phyloP scores from a whole-genome alignment of 345 rosid species.

The Euclidium syriacum region DNA sequence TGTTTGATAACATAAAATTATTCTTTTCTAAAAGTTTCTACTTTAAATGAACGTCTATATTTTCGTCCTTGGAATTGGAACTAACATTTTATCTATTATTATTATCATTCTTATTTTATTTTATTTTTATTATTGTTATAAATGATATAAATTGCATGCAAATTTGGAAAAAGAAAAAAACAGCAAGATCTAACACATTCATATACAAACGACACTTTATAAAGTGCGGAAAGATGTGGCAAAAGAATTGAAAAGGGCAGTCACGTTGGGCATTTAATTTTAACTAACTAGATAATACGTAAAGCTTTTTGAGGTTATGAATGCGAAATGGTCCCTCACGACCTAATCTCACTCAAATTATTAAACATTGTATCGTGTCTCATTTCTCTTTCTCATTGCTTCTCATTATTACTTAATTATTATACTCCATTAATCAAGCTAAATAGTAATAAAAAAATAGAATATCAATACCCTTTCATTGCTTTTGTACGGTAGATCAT shows the following conservation, averaged over 20 bases:
- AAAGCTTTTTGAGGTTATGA: conserved; percentile 24
- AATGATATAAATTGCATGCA: no score
- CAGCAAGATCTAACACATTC: neutral
- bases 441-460: neutral
- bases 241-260: conserved; percentile 24
- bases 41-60: no score
- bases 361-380: conserved; percentile 10
- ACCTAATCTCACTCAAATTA: conserved; percentile 14
- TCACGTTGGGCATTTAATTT: conserved; percentile 20
- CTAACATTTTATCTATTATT: no score
- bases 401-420: conserved; percentile 4
- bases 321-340: conserved; percentile 30
- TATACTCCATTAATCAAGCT: neutral
- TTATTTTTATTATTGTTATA: no score
- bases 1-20: no score
- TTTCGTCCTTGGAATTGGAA: no score
- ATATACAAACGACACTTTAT: neutral
- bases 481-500: conserved; percentile 5
- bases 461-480: neutral
- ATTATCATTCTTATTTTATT: no score
- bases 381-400: conserved; percentile 5
- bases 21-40: no score
- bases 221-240: conserved; percentile 2
- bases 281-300: neutral
- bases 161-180: no score